These are phyloP conservation scores for Amanita fuliginea DNA, from an alignment of 768 basidiomycete species.

Conservation along the genomic window DNA sequence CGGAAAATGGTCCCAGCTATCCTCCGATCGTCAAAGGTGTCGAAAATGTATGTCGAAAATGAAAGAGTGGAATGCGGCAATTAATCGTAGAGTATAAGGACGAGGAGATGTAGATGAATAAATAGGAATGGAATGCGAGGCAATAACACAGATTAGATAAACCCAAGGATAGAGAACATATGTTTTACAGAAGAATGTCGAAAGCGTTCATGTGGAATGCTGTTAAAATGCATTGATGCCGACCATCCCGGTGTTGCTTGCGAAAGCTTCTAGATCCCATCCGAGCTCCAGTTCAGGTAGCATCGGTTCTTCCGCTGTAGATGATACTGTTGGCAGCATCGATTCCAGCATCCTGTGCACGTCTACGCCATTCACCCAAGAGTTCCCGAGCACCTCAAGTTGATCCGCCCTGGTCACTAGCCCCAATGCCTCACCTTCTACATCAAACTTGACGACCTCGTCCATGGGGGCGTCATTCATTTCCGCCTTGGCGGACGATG, in stretches of 20 bases:
- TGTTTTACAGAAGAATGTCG: neutral
- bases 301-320: neutral
- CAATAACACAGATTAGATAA: neutral
- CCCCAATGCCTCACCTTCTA: slow-evolving; percentile 10
- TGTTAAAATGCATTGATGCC: slow-evolving; percentile 3
- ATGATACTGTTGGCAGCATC: slow-evolving; percentile 11
- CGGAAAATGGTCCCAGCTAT: neutral
- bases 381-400: slow-evolving; percentile 16
- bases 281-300: slow-evolving; percentile 2
- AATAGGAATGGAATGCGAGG: neutral
- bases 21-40: neutral
- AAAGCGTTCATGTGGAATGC: neutral
- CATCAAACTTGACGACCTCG: slow-evolving; percentile 6
- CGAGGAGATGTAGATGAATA: slow-evolving; percentile 4
- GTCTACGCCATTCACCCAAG: slow-evolving; percentile 37
- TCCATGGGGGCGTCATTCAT: neutral
- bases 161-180: neutral
- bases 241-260: neutral
- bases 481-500: slow-evolving; percentile 8
- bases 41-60: neutral
- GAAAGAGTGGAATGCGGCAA: neutral
- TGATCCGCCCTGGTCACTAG: slow-evolving; percentile 9
- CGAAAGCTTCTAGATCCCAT: slow-evolving; percentile 5
- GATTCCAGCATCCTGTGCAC: slow-evolving; percentile 50
- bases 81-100: neutral